phyloP scores from a whole-genome alignment of 1,139 yeast species.

The Kodamaea sp. region DNA sequence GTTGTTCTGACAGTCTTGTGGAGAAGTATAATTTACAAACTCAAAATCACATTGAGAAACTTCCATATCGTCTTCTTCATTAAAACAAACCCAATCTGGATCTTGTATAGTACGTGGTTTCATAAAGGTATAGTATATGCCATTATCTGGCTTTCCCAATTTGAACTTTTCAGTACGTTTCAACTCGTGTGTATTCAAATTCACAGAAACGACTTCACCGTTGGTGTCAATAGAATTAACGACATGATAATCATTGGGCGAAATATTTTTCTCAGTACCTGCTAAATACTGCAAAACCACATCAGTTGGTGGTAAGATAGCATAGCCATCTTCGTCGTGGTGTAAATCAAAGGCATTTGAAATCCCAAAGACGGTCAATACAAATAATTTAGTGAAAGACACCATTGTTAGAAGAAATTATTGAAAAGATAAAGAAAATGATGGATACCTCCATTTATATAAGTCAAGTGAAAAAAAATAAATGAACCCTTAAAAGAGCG shows the following conservation, averaged over 20 bases:
- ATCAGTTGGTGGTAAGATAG: conserved; percentile 15
- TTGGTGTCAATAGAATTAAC: conserved; percentile 13
- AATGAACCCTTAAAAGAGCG: background rate
- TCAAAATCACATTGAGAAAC: conserved; percentile 13
- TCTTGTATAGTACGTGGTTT: conserved; percentile 6
- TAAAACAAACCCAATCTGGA: conserved; percentile 11
- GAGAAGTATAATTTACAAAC: conserved; percentile 11
- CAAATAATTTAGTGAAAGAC: conserved; percentile 10
- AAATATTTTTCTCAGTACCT: conserved; percentile 2
- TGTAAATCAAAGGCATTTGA: conserved; percentile 11
- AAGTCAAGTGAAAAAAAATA: background rate
- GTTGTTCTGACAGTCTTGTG: conserved; percentile 10
- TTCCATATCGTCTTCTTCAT: conserved; percentile 12
- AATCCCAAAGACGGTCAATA: conserved; percentile 8
- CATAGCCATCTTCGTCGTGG: conserved; percentile 13
- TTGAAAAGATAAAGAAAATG: background rate
- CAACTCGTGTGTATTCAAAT: conserved; percentile 15
- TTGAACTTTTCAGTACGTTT: conserved; percentile 13
- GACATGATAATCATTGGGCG: conserved; percentile 12
- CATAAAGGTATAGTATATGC: conserved; percentile 10
- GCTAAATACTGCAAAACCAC: conserved; percentile 12
- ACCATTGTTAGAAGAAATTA: conserved; percentile 9
- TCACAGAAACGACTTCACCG: conserved; percentile 14
- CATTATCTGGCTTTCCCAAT: conserved; percentile 9
- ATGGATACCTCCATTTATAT: conserved; percentile 2